A percentile compares a stretch with the other conserved stretches of the same genome.
These are phyloP conservation scores for Actinomucor elegans DNA, from an alignment of 371 early-diverging fungal genomes.

Conservation along the genomic window DNA sequence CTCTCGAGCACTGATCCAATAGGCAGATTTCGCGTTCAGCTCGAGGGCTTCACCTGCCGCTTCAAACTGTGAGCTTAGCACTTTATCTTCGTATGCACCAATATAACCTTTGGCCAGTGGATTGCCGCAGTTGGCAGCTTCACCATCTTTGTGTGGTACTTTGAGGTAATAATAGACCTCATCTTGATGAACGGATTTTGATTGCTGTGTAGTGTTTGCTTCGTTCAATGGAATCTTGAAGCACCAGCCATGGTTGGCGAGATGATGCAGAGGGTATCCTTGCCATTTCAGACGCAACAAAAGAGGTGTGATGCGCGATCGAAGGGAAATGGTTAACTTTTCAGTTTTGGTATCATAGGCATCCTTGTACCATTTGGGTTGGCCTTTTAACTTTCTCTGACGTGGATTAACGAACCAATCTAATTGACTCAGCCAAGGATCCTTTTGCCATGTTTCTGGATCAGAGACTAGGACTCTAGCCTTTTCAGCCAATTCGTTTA, in stretches of 20 bases:
- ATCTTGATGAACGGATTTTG: constrained; percentile 28
- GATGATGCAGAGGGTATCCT: constrained; percentile 78
- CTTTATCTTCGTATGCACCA: constrained; percentile 75
- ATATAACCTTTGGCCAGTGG: constrained; percentile 86
- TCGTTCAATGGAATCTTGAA: constrained; percentile 54
- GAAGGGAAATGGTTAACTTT: constrained; percentile 64
- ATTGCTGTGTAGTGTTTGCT: not conserved
- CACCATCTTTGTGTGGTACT: constrained; percentile 90
- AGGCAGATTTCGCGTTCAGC: constrained; percentile 80
- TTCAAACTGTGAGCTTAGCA: constrained; percentile 68
- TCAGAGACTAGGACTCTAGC: constrained; percentile 49
- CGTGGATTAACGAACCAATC: constrained; percentile 75
- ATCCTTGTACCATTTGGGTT: constrained; percentile 88
- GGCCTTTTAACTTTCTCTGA: constrained; percentile 58
- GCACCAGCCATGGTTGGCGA: constrained; percentile 77
- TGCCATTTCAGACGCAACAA: constrained; percentile 85
- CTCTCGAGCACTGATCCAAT: constrained; percentile 91
- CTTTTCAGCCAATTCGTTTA: constrained; percentile 67
- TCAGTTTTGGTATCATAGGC: constrained; percentile 64
- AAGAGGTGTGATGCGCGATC: constrained; percentile 79
- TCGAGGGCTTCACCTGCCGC: constrained; percentile 81
- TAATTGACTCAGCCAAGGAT: constrained; percentile 87
- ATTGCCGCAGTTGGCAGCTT: constrained; percentile 79
- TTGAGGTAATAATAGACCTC: constrained; percentile 62
- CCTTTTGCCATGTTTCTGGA: constrained; percentile 42